Conservation (phyloP, 495 filamentous ascomycete species). For the Halenospora varia region DNA sequence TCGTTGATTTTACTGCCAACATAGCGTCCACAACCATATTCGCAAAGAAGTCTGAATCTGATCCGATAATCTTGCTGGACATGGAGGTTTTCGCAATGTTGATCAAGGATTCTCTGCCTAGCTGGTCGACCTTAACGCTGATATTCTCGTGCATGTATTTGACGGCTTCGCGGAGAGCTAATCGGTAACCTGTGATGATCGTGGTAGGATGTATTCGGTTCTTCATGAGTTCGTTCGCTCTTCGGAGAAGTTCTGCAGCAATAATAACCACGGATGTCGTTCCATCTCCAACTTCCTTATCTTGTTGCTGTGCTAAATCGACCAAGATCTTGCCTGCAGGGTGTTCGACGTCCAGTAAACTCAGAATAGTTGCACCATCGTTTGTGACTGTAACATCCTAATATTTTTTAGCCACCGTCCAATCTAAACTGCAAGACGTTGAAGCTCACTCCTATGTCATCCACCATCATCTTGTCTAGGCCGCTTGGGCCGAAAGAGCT, state of each 20-base stretch:
- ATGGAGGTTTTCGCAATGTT: conserved; percentile 99
- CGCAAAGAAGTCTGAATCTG: conserved; percentile 94
- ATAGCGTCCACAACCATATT: conserved; percentile 97
- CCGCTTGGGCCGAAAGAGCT: conserved; percentile 97
- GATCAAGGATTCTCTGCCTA: conserved; percentile 83
- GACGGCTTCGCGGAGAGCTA: conserved; percentile 93
- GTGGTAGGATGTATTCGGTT: conserved; percentile 99
- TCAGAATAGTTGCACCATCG: conserved; percentile 95
- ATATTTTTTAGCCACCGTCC: conserved; percentile 24
- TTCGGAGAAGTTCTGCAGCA: conserved; percentile 88
- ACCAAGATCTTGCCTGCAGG: conserved; percentile 98
- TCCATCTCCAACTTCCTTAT: conserved; percentile 97
- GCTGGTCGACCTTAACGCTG: conserved; percentile 85
- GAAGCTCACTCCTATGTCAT: conserved; percentile 85
- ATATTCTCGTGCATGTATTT: conserved; percentile 99
- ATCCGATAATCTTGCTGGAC: conserved; percentile 97
- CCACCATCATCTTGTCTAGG: conserved; percentile 99
- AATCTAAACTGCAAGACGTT: conserved; percentile 11
- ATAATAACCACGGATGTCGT: conserved; percentile 98
- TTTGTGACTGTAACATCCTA: conserved; percentile 99
- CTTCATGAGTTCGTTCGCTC: conserved; percentile 97
- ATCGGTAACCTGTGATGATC: conserved; percentile 96
- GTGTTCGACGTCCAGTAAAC: conserved; percentile 92
- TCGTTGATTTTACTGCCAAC: conserved; percentile 87
- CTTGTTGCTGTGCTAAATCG: conserved; percentile 95